A percentile compares a stretch with the other conserved stretches of the same genome.
These are phyloP conservation scores for Pseudozyma thailandica DNA, from an alignment of 1,284 basidiomycete species.

Conservation along the genomic window DNA sequence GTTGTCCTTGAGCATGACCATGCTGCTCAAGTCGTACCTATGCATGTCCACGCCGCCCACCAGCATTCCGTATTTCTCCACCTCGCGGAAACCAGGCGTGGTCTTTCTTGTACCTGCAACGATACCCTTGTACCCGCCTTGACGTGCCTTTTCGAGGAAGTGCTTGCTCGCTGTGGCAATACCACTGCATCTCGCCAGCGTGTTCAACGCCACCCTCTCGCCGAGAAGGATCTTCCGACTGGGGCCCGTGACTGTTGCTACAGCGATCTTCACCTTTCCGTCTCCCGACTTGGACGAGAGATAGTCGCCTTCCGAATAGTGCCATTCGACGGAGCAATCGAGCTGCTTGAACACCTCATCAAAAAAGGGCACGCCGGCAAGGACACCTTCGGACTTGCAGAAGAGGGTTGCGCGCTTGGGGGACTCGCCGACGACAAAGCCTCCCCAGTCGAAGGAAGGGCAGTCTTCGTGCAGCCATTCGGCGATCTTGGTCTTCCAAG, in stretches of 20 bases:
- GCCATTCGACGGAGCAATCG: conserved; percentile 93
- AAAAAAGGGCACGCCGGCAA: conserved; percentile 96
- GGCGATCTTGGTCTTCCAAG: conserved; percentile 76
- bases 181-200: conserved; percentile 92
- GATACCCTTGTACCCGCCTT: conserved; percentile 84
- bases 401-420: conserved; percentile 86
- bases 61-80: conserved; percentile 99
- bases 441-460: conserved; percentile 96
- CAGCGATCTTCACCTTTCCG: conserved; percentile 73
- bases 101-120: conserved; percentile 97
- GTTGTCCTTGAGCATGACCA: conserved; percentile 99
- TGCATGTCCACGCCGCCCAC: conserved; percentile 97
- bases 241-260: conserved; percentile 90
- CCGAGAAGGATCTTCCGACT: conserved; percentile 89
- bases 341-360: conserved; percentile 90
- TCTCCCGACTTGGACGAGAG: conserved; percentile 56
- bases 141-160: conserved; percentile 82
- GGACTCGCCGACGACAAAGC: conserved; percentile 94
- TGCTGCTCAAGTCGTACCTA: conserved; percentile 94
- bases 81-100: conserved; percentile 92
- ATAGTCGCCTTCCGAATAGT: conserved; percentile 82
- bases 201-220: conserved; percentile 92
- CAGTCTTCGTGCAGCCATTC: conserved; percentile 92
- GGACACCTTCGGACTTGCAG: conserved; percentile 83
- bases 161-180: conserved; percentile 91